Base-by-base conservation (phyloP, 75 land plant species). In the Cryptomeria japonica region DNA sequence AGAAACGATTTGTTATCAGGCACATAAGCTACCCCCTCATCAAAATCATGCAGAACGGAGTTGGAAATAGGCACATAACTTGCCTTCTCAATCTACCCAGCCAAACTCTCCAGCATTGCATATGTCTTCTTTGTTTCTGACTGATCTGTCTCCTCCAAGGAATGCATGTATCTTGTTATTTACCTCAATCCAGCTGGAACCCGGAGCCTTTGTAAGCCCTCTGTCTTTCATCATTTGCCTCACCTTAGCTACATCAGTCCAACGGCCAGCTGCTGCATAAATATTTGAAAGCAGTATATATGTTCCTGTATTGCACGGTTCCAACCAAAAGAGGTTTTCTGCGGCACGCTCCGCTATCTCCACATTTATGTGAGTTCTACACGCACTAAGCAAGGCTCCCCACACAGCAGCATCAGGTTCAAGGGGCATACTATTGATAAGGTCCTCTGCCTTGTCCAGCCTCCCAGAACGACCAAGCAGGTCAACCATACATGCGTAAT, bases 301-400 rank as follows among this genome's bases (percentile, higher is more conserved):
- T 14, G 89, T 8, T 22, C 72, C 53, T 37, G 36, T 22, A 70
- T 88, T 56, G 9, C 61, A 12, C 41, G 89, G 77, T 49, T 88
- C 89, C 76, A 88, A 86, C 88, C 87, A 19, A 34, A 88, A 41
- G 3, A 70, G 46, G 11, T 61, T 25, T 44, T 88, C 53, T 31
- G 89, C 78, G 10, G 77, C 89, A 8, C 77, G 46, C 28, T 41
- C 88, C 38, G 88, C 89, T 22, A 46, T 22, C 32, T 44, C 49
- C 47, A 87, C 28, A 58, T 86, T 70, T 19, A 41, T 14, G 36
- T 88, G 75, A 39, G 38, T 39, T 46, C 89, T 88, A 38, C 88
- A 88, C 25, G 89, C 88, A 86, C 89, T 76, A 88, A 88, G 78
- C 75, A 88, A 87, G 76, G 89, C 47, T 87, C 88, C 76, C 68